Evolutionary conservation across 1,284 basidiomycete species (phyloP).

Genomic region (Apiotrichum montevideense): DNA sequence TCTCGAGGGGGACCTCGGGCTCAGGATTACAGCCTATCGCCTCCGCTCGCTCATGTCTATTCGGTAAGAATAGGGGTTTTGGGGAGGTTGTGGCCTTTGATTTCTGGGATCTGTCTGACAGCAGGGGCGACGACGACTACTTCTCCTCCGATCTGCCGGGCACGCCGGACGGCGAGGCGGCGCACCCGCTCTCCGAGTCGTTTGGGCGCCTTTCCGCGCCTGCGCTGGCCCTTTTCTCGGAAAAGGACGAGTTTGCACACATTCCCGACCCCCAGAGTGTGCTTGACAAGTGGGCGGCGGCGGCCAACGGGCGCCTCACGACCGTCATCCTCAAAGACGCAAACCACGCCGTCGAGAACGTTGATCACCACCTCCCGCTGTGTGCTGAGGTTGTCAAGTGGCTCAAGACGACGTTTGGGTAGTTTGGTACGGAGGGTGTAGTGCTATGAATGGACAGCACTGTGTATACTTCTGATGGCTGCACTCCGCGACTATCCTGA

Average conservation of each 20-base stretch:
- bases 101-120: not conserved
- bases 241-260: constrained; percentile 36
- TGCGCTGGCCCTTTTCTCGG: constrained; percentile 35
- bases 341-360: constrained; percentile 37
- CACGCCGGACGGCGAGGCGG: constrained; percentile 14
- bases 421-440: not conserved
- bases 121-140: constrained; percentile 48
- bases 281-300: constrained; percentile 29
- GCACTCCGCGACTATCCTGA: too few relatives aligned
- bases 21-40: constrained; percentile 35
- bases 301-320: constrained; percentile 22
- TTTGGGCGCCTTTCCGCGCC: constrained; percentile 40
- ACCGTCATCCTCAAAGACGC: constrained; percentile 32
- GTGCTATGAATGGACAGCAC: too few relatives aligned
- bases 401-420: constrained; percentile 16
- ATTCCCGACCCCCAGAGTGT: constrained; percentile 12
- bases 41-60: constrained; percentile 27
- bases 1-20: constrained; percentile 23
- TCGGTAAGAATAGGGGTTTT: constrained; percentile 4
- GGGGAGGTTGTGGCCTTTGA: too few relatives aligned
- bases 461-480: too few relatives aligned
- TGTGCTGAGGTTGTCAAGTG: constrained; percentile 27
- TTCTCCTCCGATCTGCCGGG: constrained; percentile 43
- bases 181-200: constrained; percentile 37
- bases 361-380: constrained; percentile 23